Evolutionary conservation across 2,329 filamentous ascomycete species (phyloP).

Genomic region (Exophiala bonariae): DNA sequence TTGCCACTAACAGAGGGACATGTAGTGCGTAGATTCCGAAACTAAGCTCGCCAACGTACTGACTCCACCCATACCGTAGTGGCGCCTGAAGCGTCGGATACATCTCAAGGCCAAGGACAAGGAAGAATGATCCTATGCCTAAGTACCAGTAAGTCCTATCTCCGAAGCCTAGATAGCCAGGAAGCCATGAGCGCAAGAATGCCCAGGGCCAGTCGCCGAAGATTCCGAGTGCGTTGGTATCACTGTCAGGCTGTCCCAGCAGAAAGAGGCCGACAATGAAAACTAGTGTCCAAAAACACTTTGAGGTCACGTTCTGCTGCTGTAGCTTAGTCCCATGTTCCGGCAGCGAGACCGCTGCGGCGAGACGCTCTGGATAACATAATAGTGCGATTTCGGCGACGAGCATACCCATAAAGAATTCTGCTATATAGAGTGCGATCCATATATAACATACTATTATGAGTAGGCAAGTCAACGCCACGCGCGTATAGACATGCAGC

Average conservation of each 20-base stretch:
- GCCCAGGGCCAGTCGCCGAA: constrained; percentile 5
- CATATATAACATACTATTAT: background rate
- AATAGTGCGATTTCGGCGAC: background rate
- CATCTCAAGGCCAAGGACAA: background rate
- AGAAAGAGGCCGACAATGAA: background rate
- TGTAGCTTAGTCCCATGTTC: background rate
- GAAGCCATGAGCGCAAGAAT: background rate
- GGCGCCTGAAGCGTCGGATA: constrained; percentile 1
- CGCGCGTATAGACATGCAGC: constrained; percentile 1
- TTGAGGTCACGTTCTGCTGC: background rate
- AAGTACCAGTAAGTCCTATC: background rate
- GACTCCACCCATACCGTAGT: background rate
- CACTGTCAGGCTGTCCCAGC: background rate
- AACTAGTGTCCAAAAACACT: background rate
- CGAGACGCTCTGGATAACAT: background rate
- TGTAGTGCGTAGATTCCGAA: constrained; percentile 5
- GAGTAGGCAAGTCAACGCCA: background rate
- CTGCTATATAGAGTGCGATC: background rate
- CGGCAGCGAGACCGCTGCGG: background rate
- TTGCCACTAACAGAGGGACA: background rate
- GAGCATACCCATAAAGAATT: background rate
- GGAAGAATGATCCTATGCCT: background rate
- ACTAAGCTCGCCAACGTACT: constrained; percentile 2
- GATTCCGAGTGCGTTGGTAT: background rate
- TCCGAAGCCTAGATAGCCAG: background rate